A percentile compares a stretch with the other conserved stretches of the same genome.
Conservation (phyloP, 2,329 filamentous ascomycete genomes). For the Diaporthe vaccinii region DNA sequence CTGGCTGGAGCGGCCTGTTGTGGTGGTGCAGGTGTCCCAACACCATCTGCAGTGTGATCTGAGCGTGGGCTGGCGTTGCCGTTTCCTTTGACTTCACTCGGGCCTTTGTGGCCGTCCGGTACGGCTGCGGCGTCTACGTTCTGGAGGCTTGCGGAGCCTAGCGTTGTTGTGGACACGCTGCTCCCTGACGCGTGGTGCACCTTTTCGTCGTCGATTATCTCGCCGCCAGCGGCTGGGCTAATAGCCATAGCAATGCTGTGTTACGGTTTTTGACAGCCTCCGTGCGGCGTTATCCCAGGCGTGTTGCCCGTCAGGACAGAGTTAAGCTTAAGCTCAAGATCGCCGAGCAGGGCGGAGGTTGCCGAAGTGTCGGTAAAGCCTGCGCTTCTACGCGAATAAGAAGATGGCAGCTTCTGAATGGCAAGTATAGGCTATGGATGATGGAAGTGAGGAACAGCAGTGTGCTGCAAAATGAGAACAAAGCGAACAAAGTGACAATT, state of each 20-base stretch:
- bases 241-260: conserved; percentile 1
- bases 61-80: neutral
- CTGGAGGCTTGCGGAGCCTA: neutral
- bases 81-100: neutral
- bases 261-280: neutral
- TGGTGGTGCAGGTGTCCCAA: conserved; percentile 1
- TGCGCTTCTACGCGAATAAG: neutral
- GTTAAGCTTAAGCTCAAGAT: conserved; percentile 23
- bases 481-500: conserved; percentile 3
- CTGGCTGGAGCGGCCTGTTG: neutral
- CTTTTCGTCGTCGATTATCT: conserved; percentile 14
- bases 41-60: neutral
- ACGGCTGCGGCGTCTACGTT: neutral
- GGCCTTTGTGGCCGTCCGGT: neutral
- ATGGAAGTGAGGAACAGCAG: neutral
- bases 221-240: conserved; percentile 10
- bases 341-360: neutral
- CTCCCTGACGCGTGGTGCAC: neutral
- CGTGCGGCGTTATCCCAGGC: neutral
- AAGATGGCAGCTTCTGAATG: neutral
- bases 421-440: neutral
- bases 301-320: neutral
- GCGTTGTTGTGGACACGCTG: conserved; percentile 23
- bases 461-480: neutral
- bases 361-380: conserved; percentile 32